Percentiles rank a stretch among this genome's conserved stretches.
Conservation (phyloP, 2,329 filamentous ascomycete species). For the Fusarium sp. region DNA sequence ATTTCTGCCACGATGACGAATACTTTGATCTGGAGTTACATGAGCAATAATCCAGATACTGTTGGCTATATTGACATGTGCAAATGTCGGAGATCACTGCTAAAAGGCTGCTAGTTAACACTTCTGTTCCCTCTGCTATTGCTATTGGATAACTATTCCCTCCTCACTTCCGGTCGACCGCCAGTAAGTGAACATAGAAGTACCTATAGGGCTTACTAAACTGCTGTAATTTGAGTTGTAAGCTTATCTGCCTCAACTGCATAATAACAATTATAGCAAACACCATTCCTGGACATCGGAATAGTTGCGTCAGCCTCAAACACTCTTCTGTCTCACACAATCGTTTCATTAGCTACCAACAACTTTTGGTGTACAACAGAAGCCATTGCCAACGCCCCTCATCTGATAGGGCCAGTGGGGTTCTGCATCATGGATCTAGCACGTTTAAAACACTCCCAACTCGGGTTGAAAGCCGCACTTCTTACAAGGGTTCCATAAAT, state of each 20-base stretch:
- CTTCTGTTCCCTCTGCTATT: neutral
- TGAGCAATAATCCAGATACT: neutral
- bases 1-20: neutral
- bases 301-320: neutral
- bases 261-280: neutral
- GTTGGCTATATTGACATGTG: neutral
- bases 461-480: slow-evolving; percentile 13
- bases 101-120: neutral
- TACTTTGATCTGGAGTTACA: neutral
- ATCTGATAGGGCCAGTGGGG: slow-evolving; percentile 14
- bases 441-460: slow-evolving; percentile 13
- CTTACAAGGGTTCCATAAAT: slow-evolving; percentile 27
- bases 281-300: neutral
- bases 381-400: slow-evolving; percentile 3
- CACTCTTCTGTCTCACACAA: neutral
- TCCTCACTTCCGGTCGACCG: neutral
- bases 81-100: neutral
- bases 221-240: neutral
- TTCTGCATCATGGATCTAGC: neutral
- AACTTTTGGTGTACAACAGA: neutral
- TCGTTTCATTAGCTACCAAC: neutral
- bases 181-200: neutral
- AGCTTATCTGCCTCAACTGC: neutral
- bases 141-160: neutral
- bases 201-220: too few relatives aligned